Base-by-base conservation (phyloP, 1,284 basidiomycete genomes). In the Pyrrhoderma noxium region DNA sequence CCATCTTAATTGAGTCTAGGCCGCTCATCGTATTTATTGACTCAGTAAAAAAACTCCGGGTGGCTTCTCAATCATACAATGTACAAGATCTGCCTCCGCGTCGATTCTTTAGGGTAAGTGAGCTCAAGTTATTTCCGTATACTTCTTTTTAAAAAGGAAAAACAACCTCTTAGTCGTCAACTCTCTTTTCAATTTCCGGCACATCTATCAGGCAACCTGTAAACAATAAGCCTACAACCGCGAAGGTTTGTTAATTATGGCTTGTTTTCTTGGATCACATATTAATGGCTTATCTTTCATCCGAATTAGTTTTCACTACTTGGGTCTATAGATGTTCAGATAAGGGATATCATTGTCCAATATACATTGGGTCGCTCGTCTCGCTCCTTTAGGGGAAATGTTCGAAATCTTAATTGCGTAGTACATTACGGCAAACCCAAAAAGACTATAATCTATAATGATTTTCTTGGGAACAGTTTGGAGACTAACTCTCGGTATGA, bases 401-500 rank as follows among this genome's bases (percentile, higher is more conserved):
- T 31, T 11, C 27, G 27, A 11, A 31, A 31, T 31, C 27, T 31
- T 11, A 31, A 31, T 31, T 5, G 27, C 7, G 11, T 11, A 11
- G 7, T 31, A 31, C 27, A 31, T 31, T 31, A 31, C 11, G 82
- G 81, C 49, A 67, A 77, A 48, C 68, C 75, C 7, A 65, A 65
- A 8, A 58, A 61, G 21, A 72, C 72, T 57, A 56, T 62, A 8
- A 61, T 78, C 2, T 81, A 85, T 60, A 66, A 65, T 34, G 64
- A 72, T 46, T 76, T 75, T 70, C 62, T 85, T 11, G 84, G 84
- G 27, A 27, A 38, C 35, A 64, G 65, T 2, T 61, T 62, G 31
- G 61, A 60, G 42, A 63, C 60, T 9, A 54, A 60, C 2, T 65
- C 70, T 22, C 58, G 59, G 42, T 65, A 73, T 51, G 67, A 75